Conservation (phyloP, 306 rosid genomes). For the Ceratonia siliqua region DNA sequence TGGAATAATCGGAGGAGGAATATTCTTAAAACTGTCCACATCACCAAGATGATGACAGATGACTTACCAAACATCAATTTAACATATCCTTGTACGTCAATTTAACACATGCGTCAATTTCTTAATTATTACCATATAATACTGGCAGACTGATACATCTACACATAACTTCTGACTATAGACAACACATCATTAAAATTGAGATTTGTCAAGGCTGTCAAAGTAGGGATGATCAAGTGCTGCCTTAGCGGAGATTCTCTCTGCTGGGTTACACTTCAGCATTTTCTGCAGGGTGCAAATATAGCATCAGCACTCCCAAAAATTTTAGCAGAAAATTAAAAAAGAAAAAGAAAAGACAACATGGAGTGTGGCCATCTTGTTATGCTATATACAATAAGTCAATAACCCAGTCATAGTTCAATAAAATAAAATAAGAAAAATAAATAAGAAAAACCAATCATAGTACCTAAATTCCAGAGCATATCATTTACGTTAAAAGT, state of each 20-base stretch:
- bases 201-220: slow-evolving; percentile 66
- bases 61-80: slow-evolving; percentile 1
- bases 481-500: neutral
- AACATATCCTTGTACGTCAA: neutral
- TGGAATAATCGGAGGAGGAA: neutral
- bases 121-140: neutral
- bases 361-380: neutral
- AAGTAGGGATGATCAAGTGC: slow-evolving; percentile 68
- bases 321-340: neutral
- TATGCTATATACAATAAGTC: neutral
- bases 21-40: neutral
- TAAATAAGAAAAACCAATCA: no score
- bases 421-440: no score
- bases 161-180: neutral
- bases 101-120: neutral
- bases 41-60: slow-evolving; percentile 53
- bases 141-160: neutral
- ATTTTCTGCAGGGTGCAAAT: slow-evolving; percentile 48
- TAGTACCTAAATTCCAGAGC: neutral
- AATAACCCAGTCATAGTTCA: neutral
- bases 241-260: slow-evolving; percentile 67
- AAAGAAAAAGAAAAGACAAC: neutral
- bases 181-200: slow-evolving; percentile 34
- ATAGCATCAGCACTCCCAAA: neutral
- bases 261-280: slow-evolving; percentile 62